Conservation (phyloP, 371 early-diverging fungal genomes). For the Mucor irregularis region DNA sequence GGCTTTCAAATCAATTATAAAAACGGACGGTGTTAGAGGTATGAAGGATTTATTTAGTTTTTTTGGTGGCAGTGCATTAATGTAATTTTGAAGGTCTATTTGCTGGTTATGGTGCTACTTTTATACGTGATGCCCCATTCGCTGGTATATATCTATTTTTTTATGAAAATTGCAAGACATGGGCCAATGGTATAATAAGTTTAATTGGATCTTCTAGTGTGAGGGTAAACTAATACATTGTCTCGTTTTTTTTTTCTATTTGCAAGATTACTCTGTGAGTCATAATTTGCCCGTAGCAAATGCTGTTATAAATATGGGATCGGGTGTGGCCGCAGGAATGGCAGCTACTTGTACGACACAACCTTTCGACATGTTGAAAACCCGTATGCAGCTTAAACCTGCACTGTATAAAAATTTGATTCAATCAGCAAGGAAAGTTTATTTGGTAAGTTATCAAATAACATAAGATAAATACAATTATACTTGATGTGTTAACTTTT, state of each 20-base stretch:
- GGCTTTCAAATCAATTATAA: constrained; percentile 66
- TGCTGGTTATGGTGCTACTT: constrained; percentile 90
- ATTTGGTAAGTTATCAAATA: constrained; percentile 45
- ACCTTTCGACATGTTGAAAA: constrained; percentile 94
- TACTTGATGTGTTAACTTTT: background rate
- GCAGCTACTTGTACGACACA: constrained; percentile 85
- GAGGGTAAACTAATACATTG: too few relatives aligned
- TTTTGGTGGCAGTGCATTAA: background rate
- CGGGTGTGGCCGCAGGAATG: constrained; percentile 70
- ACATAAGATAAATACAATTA: too few relatives aligned
- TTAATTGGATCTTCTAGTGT: too few relatives aligned
- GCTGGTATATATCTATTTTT: constrained; percentile 95
- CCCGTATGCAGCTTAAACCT: constrained; percentile 91
- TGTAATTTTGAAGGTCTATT: constrained; percentile 65
- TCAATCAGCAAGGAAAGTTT: constrained; percentile 66
- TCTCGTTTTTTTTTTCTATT: too few relatives aligned
- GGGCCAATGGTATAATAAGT: constrained; percentile 55
- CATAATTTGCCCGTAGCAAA: constrained; percentile 33
- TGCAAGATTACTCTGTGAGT: constrained; percentile 16
- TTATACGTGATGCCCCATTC: constrained; percentile 92
- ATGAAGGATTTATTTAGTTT: background rate
- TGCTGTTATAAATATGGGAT: constrained; percentile 41
- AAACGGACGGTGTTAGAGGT: constrained; percentile 62
- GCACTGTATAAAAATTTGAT: constrained; percentile 62
- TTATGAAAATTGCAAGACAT: constrained; percentile 77